Percentiles rank a stretch among this genome's conserved stretches.
Conservation (phyloP, 352 stramenopile species). For the Globisporangium nodosum region DNA sequence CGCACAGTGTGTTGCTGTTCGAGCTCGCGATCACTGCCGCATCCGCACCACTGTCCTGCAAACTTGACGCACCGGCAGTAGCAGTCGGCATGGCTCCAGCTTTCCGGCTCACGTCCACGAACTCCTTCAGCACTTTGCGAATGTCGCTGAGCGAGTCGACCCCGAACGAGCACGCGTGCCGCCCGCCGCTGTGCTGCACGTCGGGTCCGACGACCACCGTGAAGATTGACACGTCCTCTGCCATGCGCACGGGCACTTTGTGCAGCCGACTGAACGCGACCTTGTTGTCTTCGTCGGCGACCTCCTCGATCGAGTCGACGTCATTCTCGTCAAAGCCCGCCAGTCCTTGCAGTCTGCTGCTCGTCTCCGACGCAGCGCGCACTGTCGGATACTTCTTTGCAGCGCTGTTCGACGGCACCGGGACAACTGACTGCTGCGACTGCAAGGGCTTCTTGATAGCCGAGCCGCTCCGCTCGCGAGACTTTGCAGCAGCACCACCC, state of each 20-base stretch:
- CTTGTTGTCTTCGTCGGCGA: conserved; percentile 69
- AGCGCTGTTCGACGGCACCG: background rate
- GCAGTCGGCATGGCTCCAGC: conserved; percentile 9
- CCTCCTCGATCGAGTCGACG: conserved; percentile 45
- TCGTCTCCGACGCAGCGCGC: conserved; percentile 6
- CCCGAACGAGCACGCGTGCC: conserved; percentile 45
- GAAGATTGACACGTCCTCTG: conserved; percentile 63
- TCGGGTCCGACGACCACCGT: conserved; percentile 61
- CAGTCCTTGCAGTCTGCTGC: conserved; percentile 16
- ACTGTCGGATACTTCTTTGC: conserved; percentile 11
- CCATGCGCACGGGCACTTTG: conserved; percentile 63
- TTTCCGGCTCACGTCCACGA: conserved; percentile 51
- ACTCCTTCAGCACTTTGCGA: conserved; percentile 69
- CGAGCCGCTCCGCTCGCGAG: conserved; percentile 25
- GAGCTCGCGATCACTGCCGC: background rate
- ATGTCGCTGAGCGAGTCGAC: conserved; percentile 67
- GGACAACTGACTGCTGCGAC: conserved; percentile 4
- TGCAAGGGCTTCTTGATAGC: conserved; percentile 3
- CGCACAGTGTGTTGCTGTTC: conserved; percentile 3
- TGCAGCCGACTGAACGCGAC: conserved; percentile 72
- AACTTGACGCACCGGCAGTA: background rate
- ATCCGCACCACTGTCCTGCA: background rate
- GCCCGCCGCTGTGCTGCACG: conserved; percentile 60
- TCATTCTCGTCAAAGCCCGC: conserved; percentile 40
- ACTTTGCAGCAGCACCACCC: conserved; percentile 13